Conservation (phyloP, 2,329 filamentous ascomycete species). For the Conoideocrella luteorostrata region DNA sequence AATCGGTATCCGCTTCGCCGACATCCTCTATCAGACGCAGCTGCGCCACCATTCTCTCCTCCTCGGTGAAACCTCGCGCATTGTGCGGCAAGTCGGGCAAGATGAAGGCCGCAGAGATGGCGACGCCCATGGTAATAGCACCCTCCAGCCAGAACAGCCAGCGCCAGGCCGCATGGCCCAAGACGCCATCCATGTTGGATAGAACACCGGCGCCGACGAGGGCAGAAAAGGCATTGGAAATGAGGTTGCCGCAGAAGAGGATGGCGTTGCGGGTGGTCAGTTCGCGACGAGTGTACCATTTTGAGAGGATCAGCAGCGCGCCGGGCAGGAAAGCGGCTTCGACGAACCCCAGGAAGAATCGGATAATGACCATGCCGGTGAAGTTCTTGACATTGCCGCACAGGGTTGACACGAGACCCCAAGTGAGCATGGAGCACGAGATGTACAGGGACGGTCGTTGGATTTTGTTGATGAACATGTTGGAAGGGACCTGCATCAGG, state of each 20-base stretch:
- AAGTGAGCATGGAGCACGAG: conserved; percentile 45
- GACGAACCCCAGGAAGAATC: conserved; percentile 56
- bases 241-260: conserved; percentile 52
- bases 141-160: conserved; percentile 59
- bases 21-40: conserved; percentile 52
- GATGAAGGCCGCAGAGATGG: conserved; percentile 39
- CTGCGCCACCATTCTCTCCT: conserved; percentile 50
- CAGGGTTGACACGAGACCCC: conserved; percentile 54
- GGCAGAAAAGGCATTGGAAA: conserved; percentile 54
- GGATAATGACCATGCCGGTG: conserved; percentile 45
- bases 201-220: conserved; percentile 53
- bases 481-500: conserved; percentile 55
- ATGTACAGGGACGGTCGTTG: conserved; percentile 46
- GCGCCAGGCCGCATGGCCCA: conserved; percentile 51
- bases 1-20: conserved; percentile 48
- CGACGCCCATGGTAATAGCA: conserved; percentile 41
- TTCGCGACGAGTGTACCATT: conserved; percentile 60
- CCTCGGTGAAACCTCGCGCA: conserved; percentile 50
- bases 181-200: conserved; percentile 49
- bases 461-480: conserved; percentile 52
- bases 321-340: conserved; percentile 62
- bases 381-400: conserved; percentile 48
- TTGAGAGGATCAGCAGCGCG: conserved; percentile 55
- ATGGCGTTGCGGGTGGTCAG: conserved; percentile 49
- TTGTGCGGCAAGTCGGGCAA: conserved; percentile 51